Conservation (phyloP, 2,329 filamentous ascomycete genomes). For the Aspergillus felis region DNA sequence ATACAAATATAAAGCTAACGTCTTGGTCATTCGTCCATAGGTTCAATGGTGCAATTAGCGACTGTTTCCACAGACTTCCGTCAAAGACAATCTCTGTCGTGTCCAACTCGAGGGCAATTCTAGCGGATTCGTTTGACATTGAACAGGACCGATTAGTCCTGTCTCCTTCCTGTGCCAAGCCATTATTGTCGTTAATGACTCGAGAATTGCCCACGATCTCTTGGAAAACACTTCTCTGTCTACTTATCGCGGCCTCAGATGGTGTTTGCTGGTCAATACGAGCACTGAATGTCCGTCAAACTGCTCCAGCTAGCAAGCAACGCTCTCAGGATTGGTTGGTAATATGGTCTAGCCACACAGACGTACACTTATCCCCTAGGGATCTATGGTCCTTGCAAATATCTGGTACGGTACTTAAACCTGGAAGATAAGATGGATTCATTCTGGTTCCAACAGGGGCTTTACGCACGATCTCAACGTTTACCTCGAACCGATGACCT, state of each 20-base stretch:
- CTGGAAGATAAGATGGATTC: conserved; percentile 11
- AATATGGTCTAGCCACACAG: conserved; percentile 30
- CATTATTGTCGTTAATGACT: conserved; percentile 32
- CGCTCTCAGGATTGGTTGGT: conserved; percentile 33
- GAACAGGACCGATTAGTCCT: conserved; percentile 31
- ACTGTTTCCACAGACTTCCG: too few relatives aligned
- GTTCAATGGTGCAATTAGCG: too few relatives aligned
- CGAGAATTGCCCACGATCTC: conserved; percentile 5
- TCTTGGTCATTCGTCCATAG: too few relatives aligned
- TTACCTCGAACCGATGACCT: conserved; percentile 35
- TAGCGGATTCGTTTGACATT: background rate
- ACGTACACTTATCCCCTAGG: conserved; percentile 37
- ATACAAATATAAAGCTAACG: too few relatives aligned
- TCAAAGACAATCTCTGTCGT: too few relatives aligned
- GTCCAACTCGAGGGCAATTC: too few relatives aligned
- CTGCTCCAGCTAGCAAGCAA: background rate
- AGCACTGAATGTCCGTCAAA: conserved; percentile 1
- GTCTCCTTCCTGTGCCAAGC: conserved; percentile 29
- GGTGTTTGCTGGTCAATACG: conserved; percentile 33
- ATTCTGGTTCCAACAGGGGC: conserved; percentile 27
- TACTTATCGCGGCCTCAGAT: conserved; percentile 25
- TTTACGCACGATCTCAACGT: conserved; percentile 37
- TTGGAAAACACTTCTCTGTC: background rate
- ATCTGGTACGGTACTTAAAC: conserved; percentile 28
- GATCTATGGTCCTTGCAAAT: conserved; percentile 30